These are phyloP conservation scores for Naganishia sp. DNA, from an alignment of 1,284 basidiomycete genomes.

Conservation along the genomic window DNA sequence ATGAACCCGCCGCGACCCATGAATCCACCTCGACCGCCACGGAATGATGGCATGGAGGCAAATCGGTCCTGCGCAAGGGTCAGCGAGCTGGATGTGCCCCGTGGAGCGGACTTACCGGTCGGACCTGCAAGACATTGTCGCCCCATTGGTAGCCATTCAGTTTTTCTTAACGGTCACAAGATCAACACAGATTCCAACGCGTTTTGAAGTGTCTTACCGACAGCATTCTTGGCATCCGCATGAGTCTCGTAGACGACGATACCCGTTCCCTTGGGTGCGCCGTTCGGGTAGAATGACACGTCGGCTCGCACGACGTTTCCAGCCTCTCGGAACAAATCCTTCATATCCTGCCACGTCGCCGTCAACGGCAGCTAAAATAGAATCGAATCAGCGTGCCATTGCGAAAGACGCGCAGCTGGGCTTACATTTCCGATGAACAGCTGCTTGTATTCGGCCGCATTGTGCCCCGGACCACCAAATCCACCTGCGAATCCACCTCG, in stretches of 20 bases:
- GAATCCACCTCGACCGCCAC: constrained; percentile 42
- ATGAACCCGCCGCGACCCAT: constrained; percentile 62
- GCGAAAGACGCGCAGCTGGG: constrained; percentile 27
- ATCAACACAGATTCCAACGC: neutral
- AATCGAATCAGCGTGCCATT: neutral
- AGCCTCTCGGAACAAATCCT: constrained; percentile 91
- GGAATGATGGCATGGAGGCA: constrained; percentile 58
- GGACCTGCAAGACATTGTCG: constrained; percentile 85
- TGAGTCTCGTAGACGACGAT: constrained; percentile 91
- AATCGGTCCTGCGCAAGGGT: constrained; percentile 72
- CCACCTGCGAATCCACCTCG: constrained; percentile 40
- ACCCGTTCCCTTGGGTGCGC: constrained; percentile 88
- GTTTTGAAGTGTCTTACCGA: constrained; percentile 61
- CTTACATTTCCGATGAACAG: constrained; percentile 88
- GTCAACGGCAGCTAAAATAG: constrained; percentile 76
- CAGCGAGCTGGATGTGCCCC: constrained; percentile 28
- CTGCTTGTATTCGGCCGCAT: constrained; percentile 60
- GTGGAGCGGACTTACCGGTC: constrained; percentile 65
- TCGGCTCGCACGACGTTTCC: constrained; percentile 93
- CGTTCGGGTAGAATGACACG: constrained; percentile 87
- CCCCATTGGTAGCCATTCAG: constrained; percentile 95
- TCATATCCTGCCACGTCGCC: constrained; percentile 97
- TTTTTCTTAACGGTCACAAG: constrained; percentile 63
- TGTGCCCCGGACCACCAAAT: constrained; percentile 37
- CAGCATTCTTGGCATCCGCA: constrained; percentile 87